phyloP scores from a whole-genome alignment of 768 basidiomycete genomes.

The Lentinus brumalis region DNA sequence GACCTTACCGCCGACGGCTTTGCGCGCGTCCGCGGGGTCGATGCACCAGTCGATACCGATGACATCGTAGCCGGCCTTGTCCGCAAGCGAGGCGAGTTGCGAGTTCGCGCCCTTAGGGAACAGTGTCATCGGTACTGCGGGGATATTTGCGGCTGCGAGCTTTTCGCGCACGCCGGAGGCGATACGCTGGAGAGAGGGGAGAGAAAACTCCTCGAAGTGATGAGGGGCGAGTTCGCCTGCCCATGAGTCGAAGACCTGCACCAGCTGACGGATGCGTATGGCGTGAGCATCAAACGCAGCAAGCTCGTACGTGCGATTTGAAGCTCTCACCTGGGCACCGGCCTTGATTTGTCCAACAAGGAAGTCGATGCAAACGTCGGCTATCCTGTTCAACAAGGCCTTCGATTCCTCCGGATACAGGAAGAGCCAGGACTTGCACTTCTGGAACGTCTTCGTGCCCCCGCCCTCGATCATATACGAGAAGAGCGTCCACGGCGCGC shows the following conservation, averaged over 20 bases:
- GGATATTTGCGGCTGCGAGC: slow-evolving; percentile 55
- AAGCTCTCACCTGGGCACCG: slow-evolving; percentile 84
- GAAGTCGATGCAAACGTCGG: slow-evolving; percentile 88
- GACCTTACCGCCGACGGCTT: slow-evolving; percentile 59
- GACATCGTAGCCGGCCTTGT: slow-evolving; percentile 77
- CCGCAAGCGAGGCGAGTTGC: slow-evolving; percentile 60
- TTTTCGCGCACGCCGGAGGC: slow-evolving; percentile 63
- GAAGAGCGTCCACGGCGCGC: slow-evolving; percentile 98
- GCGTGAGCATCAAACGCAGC: not conserved
- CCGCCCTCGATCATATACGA: slow-evolving; percentile 99
- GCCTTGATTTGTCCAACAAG: slow-evolving; percentile 92
- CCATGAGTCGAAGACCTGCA: slow-evolving; percentile 98
- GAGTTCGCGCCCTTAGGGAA: slow-evolving; percentile 95
- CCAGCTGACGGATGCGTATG: slow-evolving; percentile 52
- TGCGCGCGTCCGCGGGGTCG: slow-evolving; percentile 71
- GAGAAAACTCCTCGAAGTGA: slow-evolving; percentile 83
- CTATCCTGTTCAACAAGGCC: slow-evolving; percentile 73
- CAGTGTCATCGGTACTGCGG: slow-evolving; percentile 78
- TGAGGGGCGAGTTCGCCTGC: slow-evolving; percentile 89
- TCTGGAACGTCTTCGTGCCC: slow-evolving; percentile 85
- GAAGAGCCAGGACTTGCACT: slow-evolving; percentile 94
- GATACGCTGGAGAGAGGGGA: slow-evolving; percentile 77
- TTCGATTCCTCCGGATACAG: slow-evolving; percentile 85
- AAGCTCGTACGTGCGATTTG: not conserved
- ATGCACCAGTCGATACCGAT: slow-evolving; percentile 92